Evolutionary conservation across 805 yeast genomes (phyloP).

Genomic region (Candida chauliodis): DNA sequence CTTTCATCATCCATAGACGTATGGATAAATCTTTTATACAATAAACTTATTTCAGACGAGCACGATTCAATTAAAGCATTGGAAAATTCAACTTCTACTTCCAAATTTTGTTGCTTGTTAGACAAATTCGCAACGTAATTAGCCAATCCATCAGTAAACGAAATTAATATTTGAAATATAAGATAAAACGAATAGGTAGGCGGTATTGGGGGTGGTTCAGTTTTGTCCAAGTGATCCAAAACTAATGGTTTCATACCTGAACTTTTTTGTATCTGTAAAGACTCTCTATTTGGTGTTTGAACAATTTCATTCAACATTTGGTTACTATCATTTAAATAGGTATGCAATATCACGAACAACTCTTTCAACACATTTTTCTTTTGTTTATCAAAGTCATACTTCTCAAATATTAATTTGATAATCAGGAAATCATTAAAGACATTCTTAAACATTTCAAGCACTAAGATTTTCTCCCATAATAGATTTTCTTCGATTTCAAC

Average conservation of each 20-base stretch:
- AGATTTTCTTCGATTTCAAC: slow-evolving; percentile 36
- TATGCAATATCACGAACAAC: slow-evolving; percentile 35
- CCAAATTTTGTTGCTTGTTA: slow-evolving; percentile 18
- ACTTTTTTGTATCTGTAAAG: slow-evolving; percentile 31
- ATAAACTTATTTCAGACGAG: slow-evolving; percentile 21
- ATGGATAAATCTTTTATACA: slow-evolving; percentile 47
- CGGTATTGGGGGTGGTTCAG: slow-evolving; percentile 68
- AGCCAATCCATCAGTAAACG: slow-evolving; percentile 68
- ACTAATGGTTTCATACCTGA: slow-evolving; percentile 52
- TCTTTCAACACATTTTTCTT: slow-evolving; percentile 61
- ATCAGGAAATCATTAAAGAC: slow-evolving; percentile 55
- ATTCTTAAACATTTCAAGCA: slow-evolving; percentile 68
- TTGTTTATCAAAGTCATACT: slow-evolving; percentile 55
- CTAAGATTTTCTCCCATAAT: slow-evolving; percentile 69
- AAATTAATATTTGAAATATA: slow-evolving; percentile 48
- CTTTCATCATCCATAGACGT: slow-evolving; percentile 67
- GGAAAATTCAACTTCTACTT: slow-evolving; percentile 33
- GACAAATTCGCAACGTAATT: slow-evolving; percentile 45
- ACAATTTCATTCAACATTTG: slow-evolving; percentile 18
- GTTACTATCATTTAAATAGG: slow-evolving; percentile 20
- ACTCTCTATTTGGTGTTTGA: slow-evolving; percentile 4
- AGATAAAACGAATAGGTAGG: slow-evolving; percentile 57
- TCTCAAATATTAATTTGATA: slow-evolving; percentile 50
- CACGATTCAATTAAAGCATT: slow-evolving; percentile 28
- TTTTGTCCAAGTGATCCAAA: slow-evolving; percentile 77